These are phyloP conservation scores for Penicillium sp. DNA, from an alignment of 2,329 filamentous ascomycete genomes.

Conservation along the genomic window DNA sequence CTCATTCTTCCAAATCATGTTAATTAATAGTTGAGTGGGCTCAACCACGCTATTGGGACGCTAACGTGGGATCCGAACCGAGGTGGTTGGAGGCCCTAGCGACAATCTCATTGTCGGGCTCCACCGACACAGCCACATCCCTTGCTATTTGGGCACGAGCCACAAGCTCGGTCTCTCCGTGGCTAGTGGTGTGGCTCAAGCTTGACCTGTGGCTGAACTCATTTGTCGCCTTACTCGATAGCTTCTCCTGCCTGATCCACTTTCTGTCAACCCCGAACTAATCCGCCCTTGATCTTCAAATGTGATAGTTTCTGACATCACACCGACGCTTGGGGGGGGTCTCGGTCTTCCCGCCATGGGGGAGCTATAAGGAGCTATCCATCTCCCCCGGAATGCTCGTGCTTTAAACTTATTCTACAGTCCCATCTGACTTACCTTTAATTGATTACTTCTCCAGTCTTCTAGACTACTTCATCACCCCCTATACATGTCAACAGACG, in stretches of 20 bases:
- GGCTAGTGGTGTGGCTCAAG: constrained; percentile 21
- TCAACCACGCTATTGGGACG: constrained; percentile 14
- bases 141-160: constrained; percentile 18
- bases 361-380: constrained; percentile 17
- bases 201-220: constrained; percentile 4
- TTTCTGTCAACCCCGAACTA: constrained; percentile 20
- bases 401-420: no score
- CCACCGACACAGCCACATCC: constrained; percentile 5
- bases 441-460: not conserved
- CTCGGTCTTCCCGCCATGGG: constrained; percentile 18
- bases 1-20: constrained; percentile 19
- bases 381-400: constrained; percentile 4
- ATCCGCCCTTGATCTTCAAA: constrained; percentile 30
- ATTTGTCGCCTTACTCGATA: constrained; percentile 19
- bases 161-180: constrained; percentile 22
- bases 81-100: not conserved
- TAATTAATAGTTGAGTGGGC: constrained; percentile 6
- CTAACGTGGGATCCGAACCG: constrained; percentile 7
- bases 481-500: constrained; percentile 20
- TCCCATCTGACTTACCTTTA: not conserved
- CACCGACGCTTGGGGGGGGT: constrained; percentile 16
- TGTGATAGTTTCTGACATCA: constrained; percentile 22
- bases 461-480: not conserved
- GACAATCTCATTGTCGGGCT: constrained; percentile 1
- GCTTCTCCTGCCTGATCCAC: constrained; percentile 18